A percentile compares a stretch with the other conserved stretches of the same genome.
Conservation (phyloP, 495 filamentous ascomycete genomes). For the Symbiotaphrina buchneri region DNA sequence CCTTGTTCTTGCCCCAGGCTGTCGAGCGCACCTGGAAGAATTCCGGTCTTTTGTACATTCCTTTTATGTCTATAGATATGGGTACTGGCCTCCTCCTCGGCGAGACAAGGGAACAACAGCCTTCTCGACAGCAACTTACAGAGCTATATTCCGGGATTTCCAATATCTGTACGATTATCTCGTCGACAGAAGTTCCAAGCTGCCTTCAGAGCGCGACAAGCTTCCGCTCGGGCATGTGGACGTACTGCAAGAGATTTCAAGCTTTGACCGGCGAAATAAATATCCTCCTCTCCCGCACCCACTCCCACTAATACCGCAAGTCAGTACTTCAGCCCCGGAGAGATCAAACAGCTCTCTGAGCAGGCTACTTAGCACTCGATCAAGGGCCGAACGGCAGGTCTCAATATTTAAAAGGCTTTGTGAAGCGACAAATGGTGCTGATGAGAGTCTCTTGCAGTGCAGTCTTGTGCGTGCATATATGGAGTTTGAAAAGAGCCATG, state of each 20-base stretch:
- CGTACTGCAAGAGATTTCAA: slow-evolving; percentile 30
- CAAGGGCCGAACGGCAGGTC: slow-evolving; percentile 11
- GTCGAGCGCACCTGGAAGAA: slow-evolving; percentile 32
- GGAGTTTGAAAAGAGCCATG: slow-evolving; percentile 19
- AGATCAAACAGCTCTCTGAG: no score
- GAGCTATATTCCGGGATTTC: slow-evolving; percentile 36
- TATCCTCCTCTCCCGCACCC: slow-evolving; percentile 28
- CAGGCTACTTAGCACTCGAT: slow-evolving; percentile 8
- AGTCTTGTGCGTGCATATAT: slow-evolving; percentile 20
- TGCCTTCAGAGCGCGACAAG: slow-evolving; percentile 11
- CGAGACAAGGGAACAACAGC: slow-evolving; percentile 12
- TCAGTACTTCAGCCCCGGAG: no score
- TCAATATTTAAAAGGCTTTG: slow-evolving; percentile 12
- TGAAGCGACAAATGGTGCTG: slow-evolving; percentile 17
- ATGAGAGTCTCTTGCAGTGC: slow-evolving; percentile 9
- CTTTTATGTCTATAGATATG: slow-evolving; percentile 35
- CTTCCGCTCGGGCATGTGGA: slow-evolving; percentile 30
- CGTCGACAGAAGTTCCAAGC: slow-evolving; percentile 25
- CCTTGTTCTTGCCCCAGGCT: slow-evolving; percentile 26
- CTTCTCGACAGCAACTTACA: slow-evolving; percentile 27
- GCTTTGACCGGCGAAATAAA: slow-evolving; percentile 31
- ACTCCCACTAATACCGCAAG: slow-evolving; percentile 32
- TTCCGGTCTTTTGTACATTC: slow-evolving; percentile 37
- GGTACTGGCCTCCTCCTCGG: slow-evolving; percentile 36
- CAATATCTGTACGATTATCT: slow-evolving; percentile 37